Base-by-base conservation (phyloP, 768 basidiomycete genomes). In the Suillus spraguei region DNA sequence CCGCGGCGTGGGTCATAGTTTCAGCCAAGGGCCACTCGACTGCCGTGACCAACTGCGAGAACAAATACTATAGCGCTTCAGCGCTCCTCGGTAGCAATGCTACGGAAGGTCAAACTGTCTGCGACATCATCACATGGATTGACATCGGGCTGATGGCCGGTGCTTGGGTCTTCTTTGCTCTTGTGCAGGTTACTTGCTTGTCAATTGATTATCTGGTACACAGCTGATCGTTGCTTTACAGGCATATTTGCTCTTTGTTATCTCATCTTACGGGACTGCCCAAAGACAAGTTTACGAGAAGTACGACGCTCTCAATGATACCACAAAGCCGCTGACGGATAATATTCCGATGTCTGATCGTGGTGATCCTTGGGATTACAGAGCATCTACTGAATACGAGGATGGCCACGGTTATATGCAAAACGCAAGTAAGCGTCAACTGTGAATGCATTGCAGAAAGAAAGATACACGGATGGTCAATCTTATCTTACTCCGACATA, bases 71-170 rank as follows among this genome's bases (percentile, higher is more conserved):
- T 72, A 28, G 28, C 28, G 70, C 79, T 20, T 72, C 78, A 67
- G 59, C 69, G 8, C 70, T 76, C 36, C 58, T 70, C 5, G 75
- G 77, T 14, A 71, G 68, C 63, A 67, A 75, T 58, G 73, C 76
- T 38, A 69, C 74, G 42, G 84, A 94, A 72, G 91, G 87, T 7
- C 74, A 87, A 41, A 87, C 84, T 6, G 82, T 99, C 28, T 99
- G 97, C 77, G 81, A 88, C 54, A 90, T 97, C 61, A 97, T 98
- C 72, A 82, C 94, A 5, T 97, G 95, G 93, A 91, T 94, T 11
- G 91, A 92, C 69, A 80, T 97, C 16, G 96, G 96, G 42, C 78
- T 98, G 62, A 96, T 99, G 94, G 90, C 83, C 22, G 93, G 86
- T 9, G 80, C 97, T 7, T 98, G 95, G 92, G 76, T 91, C 11